Evolutionary conservation across 2,329 filamentous ascomycete genomes (phyloP).

Genomic region (Venturia nashicola): DNA sequence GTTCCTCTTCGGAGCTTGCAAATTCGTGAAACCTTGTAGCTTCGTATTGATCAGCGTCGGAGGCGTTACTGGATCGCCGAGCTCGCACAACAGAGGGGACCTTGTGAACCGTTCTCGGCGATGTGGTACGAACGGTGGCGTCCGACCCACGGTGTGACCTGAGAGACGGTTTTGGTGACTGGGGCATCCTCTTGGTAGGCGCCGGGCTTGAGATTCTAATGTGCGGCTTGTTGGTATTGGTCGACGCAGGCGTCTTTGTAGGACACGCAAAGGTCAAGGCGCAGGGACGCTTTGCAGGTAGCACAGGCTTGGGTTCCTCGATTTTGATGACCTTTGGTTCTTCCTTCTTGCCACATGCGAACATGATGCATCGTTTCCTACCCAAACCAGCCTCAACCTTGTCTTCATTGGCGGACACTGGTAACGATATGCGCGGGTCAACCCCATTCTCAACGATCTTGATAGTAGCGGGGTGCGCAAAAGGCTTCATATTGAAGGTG

Average conservation of each 20-base stretch:
- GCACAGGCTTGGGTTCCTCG: constrained; percentile 14
- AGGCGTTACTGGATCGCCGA: constrained; percentile 23
- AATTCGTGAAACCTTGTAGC: constrained; percentile 75
- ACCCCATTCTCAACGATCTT: constrained; percentile 24
- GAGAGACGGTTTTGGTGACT: constrained; percentile 19
- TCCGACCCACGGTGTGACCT: constrained; percentile 35
- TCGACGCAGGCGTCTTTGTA: constrained; percentile 27
- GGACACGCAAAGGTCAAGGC: constrained; percentile 65
- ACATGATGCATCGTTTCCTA: constrained; percentile 83
- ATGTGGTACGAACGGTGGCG: constrained; percentile 36
- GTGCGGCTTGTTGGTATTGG: constrained; percentile 16
- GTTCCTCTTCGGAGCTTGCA: constrained; percentile 65
- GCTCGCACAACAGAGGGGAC: constrained; percentile 18
- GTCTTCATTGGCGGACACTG: constrained; percentile 34
- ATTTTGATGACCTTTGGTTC: constrained; percentile 13
- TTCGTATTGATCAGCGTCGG: constrained; percentile 38
- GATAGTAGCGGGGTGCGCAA: constrained; percentile 21
- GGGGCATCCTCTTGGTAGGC: constrained; percentile 15
- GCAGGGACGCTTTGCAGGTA: constrained; percentile 42
- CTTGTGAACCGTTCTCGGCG: constrained; percentile 32
- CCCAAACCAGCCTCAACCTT: constrained; percentile 51
- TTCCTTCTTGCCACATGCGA: constrained; percentile 53
- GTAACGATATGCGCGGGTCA: constrained; percentile 17
- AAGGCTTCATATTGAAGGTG: constrained; percentile 25
- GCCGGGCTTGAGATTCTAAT: constrained; percentile 28